Evolutionary conservation across 75 land plant genomes (phyloP), one percentile per base, ranked within the genome.

Genomic region (Selaginella tamariscina): DNA sequence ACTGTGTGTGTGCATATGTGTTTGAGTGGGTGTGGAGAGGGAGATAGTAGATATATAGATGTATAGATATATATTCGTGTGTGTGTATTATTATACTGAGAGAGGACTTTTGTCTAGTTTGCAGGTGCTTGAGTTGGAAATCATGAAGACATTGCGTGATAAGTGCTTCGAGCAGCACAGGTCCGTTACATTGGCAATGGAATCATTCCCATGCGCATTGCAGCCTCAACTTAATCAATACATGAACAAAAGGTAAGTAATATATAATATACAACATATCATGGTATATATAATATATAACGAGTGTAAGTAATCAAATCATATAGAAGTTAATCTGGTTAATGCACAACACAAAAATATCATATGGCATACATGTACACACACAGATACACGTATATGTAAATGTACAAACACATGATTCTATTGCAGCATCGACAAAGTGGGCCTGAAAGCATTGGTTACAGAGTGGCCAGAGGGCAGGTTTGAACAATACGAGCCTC

Each of bases 401-500:
- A n/a, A n/a, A n/a, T n/a, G n/a, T n/a, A n/a, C n/a, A n/a, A 59
- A 26, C 63, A 9, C 20, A 59, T 69, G 30, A 23, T 28, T 30
- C 55, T 21, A 33, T 67, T 65, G 29, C 90, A 90, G 96, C 71
- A 77, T 87, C 65, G 80, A 78, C 80, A 91, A 83, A 2, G 77
- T 72, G 13, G 76, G 76, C 29, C 71, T 90, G 29, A 88, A 72
- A 62, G 78, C 81, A 64, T 75, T 70, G 31, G 70, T 74, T 9
- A 32, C 77, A 1, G 82, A 88, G 60, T 85, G 88, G 88, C 77
- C 91, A 29, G 80, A 80, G 27, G 71, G 80, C 26, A 79, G 82
- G 5, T 90, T 91, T 91, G 74, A 85, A 54, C 91, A 85, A 30
- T 87, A 90, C 68, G 78, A 81, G 68, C 88, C 96, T 39, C 79